phyloP scores from a whole-genome alignment of 2,329 filamentous ascomycete genomes.

The Coniella lustricola region DNA sequence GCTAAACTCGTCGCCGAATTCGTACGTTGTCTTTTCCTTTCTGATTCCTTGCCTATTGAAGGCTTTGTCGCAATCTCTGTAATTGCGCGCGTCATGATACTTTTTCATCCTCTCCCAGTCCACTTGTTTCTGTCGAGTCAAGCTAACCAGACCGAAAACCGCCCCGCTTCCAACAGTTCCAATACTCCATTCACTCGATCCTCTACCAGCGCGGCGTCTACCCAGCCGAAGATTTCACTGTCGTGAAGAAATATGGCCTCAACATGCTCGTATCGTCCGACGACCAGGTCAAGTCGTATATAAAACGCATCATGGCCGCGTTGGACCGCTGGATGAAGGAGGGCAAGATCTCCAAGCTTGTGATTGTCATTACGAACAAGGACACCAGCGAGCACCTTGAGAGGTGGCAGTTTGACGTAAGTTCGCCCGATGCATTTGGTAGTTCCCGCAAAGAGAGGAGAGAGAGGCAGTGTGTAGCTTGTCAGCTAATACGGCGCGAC shows the following conservation, averaged over 20 bases:
- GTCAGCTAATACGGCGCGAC: too few species aligned
- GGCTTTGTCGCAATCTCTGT: not conserved
- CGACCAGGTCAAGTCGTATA: slow-evolving; percentile 97
- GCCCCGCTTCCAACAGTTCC: slow-evolving; percentile 52
- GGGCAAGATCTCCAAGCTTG: slow-evolving; percentile 93
- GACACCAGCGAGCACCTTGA: slow-evolving; percentile 95
- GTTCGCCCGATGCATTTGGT: too few species aligned
- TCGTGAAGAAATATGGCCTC: slow-evolving; percentile 98
- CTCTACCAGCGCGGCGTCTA: slow-evolving; percentile 80
- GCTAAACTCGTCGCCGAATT: slow-evolving; percentile 93
- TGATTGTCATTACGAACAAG: slow-evolving; percentile 94
- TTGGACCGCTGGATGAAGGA: slow-evolving; percentile 96
- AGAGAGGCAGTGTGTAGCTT: too few species aligned
- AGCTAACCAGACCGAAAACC: not conserved
- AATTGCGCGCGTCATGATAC: too few species aligned
- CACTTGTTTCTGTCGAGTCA: not conserved
- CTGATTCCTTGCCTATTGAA: not conserved
- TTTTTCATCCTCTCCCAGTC: too few species aligned
- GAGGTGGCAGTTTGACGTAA: slow-evolving; percentile 94
- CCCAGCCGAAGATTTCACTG: slow-evolving; percentile 92
- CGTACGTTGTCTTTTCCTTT: slow-evolving; percentile 47
- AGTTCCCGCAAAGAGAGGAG: too few species aligned
- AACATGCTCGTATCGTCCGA: slow-evolving; percentile 96
- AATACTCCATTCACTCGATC: slow-evolving; percentile 97
- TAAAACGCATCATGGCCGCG: slow-evolving; percentile 97